These are phyloP conservation scores for Lentinula sp. DNA, from an alignment of 768 basidiomycete species.

Conservation along the genomic window DNA sequence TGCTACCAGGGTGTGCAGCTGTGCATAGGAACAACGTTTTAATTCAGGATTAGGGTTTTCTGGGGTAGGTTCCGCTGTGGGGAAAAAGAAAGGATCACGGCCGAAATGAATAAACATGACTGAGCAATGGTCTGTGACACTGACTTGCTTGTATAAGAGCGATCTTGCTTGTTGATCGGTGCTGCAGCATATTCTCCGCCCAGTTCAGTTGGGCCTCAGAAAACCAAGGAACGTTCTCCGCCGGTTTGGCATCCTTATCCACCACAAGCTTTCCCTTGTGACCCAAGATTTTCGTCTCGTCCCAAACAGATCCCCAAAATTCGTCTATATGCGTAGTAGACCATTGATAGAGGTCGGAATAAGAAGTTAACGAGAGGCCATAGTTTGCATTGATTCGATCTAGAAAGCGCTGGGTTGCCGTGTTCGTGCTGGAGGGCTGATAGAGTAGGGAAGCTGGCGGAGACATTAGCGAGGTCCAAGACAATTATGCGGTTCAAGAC, in stretches of 20 bases:
- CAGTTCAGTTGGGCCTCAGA: conserved; percentile 61
- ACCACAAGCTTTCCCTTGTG: conserved; percentile 57
- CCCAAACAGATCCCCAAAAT: conserved; percentile 78
- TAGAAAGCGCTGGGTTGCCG: conserved; percentile 46
- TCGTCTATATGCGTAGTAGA: conserved; percentile 50
- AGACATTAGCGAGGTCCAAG: background rate
- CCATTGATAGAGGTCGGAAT: conserved; percentile 65
- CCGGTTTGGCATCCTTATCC: conserved; percentile 44
- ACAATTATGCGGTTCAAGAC: background rate
- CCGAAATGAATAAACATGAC: conserved; percentile 7
- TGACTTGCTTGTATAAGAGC: conserved; percentile 69
- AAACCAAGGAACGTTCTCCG: conserved; percentile 70
- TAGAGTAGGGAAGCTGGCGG: conserved; percentile 29
- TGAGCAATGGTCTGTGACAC: conserved; percentile 24
- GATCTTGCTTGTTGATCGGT: conserved; percentile 47
- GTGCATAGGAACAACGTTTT: conserved; percentile 45
- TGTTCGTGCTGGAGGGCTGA: conserved; percentile 32
- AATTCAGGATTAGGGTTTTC: conserved; percentile 36
- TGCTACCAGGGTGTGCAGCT: conserved; percentile 52
- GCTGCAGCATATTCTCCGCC: conserved; percentile 75
- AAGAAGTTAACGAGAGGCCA: conserved; percentile 39
- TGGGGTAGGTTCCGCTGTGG: conserved; percentile 56
- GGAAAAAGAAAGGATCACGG: conserved; percentile 10
- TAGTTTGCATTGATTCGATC: conserved; percentile 42
- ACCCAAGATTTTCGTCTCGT: conserved; percentile 55